Conservation (phyloP, 202 grass and related monocot genomes). For the Bolboschoenoplectus hybrid region DNA sequence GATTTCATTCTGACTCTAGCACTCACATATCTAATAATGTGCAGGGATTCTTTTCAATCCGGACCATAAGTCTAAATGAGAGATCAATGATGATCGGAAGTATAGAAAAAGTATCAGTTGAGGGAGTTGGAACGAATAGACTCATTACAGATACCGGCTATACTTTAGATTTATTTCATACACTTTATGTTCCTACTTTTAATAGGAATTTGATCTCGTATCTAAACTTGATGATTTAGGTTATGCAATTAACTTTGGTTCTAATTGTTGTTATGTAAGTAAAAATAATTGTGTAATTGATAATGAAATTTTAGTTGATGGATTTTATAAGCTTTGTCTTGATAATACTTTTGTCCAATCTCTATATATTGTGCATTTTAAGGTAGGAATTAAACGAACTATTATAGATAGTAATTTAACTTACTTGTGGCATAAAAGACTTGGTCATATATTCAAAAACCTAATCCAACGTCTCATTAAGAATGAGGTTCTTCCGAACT, state of each 20-base stretch:
- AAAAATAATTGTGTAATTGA: not conserved
- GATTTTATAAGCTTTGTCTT: not conserved
- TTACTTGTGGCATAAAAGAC: conserved; percentile 20
- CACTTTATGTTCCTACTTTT: too few species aligned
- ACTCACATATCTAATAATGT: conserved; percentile 34
- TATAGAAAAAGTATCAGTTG: not conserved
- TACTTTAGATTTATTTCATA: too few species aligned
- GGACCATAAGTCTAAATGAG: not conserved
- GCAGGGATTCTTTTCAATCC: conserved; percentile 13
- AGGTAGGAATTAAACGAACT: conserved; percentile 19
- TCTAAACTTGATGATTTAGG: not conserved
- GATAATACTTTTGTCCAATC: not conserved
- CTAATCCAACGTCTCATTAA: not conserved
- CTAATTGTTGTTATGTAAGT: not conserved
- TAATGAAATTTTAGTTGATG: not conserved
- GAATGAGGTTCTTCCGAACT: not conserved
- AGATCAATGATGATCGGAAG: not conserved
- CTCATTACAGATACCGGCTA: not conserved
- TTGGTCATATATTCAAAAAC: conserved; percentile 28
- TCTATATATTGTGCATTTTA: not conserved
- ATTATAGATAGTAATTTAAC: not conserved
- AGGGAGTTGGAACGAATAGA: not conserved
- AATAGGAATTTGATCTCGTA: not conserved
- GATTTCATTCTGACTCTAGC: conserved; percentile 37
- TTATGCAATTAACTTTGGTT: not conserved